Evolutionary conservation across 345 rosid species (phyloP), one percentile per base, ranked within the genome.

Genomic region (Lumnitzera littorea): DNA sequence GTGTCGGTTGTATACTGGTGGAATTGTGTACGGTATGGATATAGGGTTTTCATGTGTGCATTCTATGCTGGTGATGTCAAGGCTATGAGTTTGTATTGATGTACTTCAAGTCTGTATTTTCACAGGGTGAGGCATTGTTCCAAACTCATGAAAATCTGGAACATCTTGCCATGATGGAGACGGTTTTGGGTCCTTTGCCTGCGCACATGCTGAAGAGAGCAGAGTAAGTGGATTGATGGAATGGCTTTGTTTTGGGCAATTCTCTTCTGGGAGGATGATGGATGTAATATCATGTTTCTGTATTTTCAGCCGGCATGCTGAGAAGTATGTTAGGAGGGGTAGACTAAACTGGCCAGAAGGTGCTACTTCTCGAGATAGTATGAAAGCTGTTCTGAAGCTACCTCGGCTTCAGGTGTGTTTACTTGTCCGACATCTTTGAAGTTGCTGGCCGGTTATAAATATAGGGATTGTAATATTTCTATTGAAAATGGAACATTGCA

Each of bases 111-210:
- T 59, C 1, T 14, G n/a, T 48, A 53, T 51, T 20, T 2, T 10
- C 16, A 29, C 59, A 90, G 97, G 97, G 97, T 23, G 97, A 90
- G 73, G 97, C 97, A 57, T 76, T 90, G 67, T 90, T 87, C 72
- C 97, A 90, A 72, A 90, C 96, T 15, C 97, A 90, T 60, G 97
- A 90, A 67, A 87, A 90, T 67, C 62, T 90, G 67, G 97, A 90
- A 72, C 97, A 90, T 72, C 89, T 90, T 17, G 97, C 97, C 0
- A 90, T 90, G 97, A 87, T 90, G 97, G 96, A 90, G 61, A 74
- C 91, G 50, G 95, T 87, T 6, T 82, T 90, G 61, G 97, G 97
- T 47, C 73, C 91, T 2, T 48, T 90, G 54, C 96, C 96, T 5
- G 79, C 71, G 51, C 87, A 84, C 58, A 74, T 90, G 81, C 70